phyloP scores from a whole-genome alignment of 148 eudicot genomes.

The Agrostemma githago region DNA sequence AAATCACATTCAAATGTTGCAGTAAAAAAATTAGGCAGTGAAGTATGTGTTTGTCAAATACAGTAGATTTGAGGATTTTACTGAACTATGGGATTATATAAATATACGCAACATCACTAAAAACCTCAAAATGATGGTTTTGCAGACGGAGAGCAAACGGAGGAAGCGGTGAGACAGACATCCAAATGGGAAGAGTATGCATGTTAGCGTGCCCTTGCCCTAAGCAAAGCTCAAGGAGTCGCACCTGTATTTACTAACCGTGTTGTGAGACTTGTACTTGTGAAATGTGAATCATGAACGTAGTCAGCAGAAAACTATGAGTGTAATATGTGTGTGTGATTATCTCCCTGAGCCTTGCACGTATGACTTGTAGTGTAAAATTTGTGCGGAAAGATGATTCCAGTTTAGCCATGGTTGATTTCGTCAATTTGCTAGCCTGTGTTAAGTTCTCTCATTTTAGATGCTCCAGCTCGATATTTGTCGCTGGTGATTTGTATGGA shows the following conservation, averaged over 20 bases:
- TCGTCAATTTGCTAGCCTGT: constrained; percentile 10
- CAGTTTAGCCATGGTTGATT: constrained; percentile 23
- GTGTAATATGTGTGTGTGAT: constrained; percentile 28
- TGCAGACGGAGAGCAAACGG: constrained; percentile 38
- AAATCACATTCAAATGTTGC: no score
- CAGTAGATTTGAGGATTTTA: no score
- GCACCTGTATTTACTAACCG: constrained; percentile 25
- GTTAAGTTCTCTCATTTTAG: no score
- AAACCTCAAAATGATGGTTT: neutral
- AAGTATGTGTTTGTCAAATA: no score
- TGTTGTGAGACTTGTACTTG: constrained; percentile 35
- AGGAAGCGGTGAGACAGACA: constrained; percentile 32
- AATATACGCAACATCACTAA: no score
- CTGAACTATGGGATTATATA: no score
- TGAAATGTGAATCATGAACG: constrained; percentile 13
- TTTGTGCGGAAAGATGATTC: constrained; percentile 29
- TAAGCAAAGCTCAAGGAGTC: constrained; percentile 15
- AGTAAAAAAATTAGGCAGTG: no score
- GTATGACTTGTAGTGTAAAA: constrained; percentile 28
- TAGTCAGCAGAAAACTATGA: constrained; percentile 26
- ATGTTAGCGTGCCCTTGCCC: constrained; percentile 16
- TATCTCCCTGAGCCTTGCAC: constrained; percentile 20
- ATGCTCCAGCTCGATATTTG: neutral
- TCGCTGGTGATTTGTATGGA: neutral
- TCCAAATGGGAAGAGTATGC: constrained; percentile 3